Conservation (phyloP, 179 eudicot genomes). For the Dionaea muscipula region DNA sequence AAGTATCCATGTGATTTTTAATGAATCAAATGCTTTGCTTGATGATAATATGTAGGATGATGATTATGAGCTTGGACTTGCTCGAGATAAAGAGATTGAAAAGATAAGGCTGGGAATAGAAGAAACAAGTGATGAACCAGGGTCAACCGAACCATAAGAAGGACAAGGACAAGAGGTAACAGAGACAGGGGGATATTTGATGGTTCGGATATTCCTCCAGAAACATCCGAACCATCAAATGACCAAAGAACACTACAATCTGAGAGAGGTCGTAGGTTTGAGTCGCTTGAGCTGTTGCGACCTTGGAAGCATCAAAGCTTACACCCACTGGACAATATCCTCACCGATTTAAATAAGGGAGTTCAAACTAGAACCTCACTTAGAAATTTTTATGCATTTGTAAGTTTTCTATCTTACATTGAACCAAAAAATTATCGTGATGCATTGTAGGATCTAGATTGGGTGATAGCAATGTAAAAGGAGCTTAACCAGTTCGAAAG, state of each 20-base stretch:
- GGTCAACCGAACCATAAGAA: neutral
- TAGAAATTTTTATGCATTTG: neutral
- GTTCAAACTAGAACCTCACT: neutral
- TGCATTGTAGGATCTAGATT: neutral
- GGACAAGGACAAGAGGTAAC: too few relatives aligned
- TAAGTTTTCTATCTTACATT: neutral
- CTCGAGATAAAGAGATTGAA: neutral
- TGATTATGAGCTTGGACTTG: neutral
- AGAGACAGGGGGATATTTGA: neutral
- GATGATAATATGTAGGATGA: neutral
- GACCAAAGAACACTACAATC: neutral
- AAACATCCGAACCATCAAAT: neutral
- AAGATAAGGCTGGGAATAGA: neutral
- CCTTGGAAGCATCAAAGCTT: neutral
- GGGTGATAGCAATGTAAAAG: neutral
- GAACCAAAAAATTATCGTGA: neutral
- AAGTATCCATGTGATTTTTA: neutral
- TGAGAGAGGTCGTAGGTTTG: too few relatives aligned
- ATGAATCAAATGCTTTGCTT: neutral
- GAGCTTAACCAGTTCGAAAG: neutral
- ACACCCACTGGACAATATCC: neutral
- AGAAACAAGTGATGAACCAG: neutral
- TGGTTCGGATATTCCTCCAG: neutral
- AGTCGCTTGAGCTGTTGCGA: neutral
- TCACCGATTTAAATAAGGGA: neutral